Conservation (phyloP, 257 asterid genomes). For the Linderniella brevidens region DNA sequence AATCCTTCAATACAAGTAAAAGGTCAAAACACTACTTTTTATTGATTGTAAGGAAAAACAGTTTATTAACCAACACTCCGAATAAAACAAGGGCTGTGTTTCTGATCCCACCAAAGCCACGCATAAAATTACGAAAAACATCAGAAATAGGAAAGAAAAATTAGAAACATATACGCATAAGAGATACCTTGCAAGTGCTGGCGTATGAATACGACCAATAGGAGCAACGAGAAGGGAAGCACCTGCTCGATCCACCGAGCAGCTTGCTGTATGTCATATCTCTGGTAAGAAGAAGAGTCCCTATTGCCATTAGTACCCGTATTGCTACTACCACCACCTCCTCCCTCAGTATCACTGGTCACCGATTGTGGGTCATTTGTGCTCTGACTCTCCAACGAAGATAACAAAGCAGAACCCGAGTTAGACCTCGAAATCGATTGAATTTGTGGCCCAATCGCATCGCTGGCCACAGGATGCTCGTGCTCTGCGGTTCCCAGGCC, state of each 20-base stretch:
- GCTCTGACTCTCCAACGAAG: constrained; percentile 57
- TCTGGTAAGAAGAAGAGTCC: constrained; percentile 70
- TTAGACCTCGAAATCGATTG: constrained; percentile 29
- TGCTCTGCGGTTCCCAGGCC: constrained; percentile 17
- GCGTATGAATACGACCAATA: constrained; percentile 76
- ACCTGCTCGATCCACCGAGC: constrained; percentile 87
- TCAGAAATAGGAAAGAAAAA: neutral
- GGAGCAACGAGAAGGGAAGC: constrained; percentile 72
- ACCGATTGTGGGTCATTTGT: constrained; percentile 16
- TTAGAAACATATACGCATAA: neutral
- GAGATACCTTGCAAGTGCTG: constrained; percentile 82
- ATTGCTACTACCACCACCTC: constrained; percentile 19
- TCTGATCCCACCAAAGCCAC: too few relatives aligned
- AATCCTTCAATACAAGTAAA: constrained; percentile 35
- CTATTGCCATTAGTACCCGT: constrained; percentile 29
- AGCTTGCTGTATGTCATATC: constrained; percentile 75
- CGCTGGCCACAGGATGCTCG: constrained; percentile 29
- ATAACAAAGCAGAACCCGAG: constrained; percentile 25
- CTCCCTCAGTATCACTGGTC: constrained; percentile 17
- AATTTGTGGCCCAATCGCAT: constrained; percentile 20
- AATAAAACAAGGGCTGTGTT: neutral
- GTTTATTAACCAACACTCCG: neutral
- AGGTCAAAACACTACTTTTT: constrained; percentile 2
- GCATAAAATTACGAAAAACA: too few relatives aligned
- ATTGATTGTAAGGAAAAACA: neutral